Evolutionary conservation across 2,329 filamentous ascomycete genomes (phyloP).

Genomic region (Leptographium wingfieldii): DNA sequence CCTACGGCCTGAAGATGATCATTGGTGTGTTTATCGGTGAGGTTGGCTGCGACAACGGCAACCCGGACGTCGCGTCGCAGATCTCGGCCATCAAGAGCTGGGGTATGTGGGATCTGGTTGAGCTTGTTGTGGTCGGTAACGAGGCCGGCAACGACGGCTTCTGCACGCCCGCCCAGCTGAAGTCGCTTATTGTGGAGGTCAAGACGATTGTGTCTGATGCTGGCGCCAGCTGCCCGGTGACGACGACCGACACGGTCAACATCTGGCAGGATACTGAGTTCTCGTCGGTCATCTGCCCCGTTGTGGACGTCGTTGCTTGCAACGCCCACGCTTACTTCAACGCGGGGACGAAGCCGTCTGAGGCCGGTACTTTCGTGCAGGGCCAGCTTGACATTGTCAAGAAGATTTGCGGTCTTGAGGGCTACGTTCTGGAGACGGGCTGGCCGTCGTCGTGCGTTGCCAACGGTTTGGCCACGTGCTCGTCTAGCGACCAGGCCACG

Average conservation of each 20-base stretch:
- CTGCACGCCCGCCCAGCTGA: slow-evolving; percentile 52
- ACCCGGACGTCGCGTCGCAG: slow-evolving; percentile 56
- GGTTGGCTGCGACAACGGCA: slow-evolving; percentile 43
- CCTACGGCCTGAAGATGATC: slow-evolving; percentile 64
- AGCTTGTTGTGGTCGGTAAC: slow-evolving; percentile 79
- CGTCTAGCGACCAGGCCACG: slow-evolving; percentile 49
- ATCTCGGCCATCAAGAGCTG: slow-evolving; percentile 60
- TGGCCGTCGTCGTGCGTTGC: slow-evolving; percentile 62
- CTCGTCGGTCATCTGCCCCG: slow-evolving; percentile 48
- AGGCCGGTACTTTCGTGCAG: slow-evolving; percentile 66
- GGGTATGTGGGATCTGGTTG: slow-evolving; percentile 61
- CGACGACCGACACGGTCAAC: slow-evolving; percentile 76
- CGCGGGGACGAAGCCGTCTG: slow-evolving; percentile 43
- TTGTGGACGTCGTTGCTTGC: slow-evolving; percentile 66
- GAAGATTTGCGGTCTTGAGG: slow-evolving; percentile 58
- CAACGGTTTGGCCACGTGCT: slow-evolving; percentile 64
- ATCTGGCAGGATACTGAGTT: slow-evolving; percentile 56
- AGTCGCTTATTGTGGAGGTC: slow-evolving; percentile 54
- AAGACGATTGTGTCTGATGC: slow-evolving; percentile 47
- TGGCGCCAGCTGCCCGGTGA: slow-evolving; percentile 63
- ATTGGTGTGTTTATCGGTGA: slow-evolving; percentile 75
- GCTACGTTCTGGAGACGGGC: slow-evolving; percentile 79
- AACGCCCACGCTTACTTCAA: slow-evolving; percentile 98
- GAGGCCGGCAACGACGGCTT: slow-evolving; percentile 72
- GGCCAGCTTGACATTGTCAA: slow-evolving; percentile 62